These are phyloP conservation scores for Rhizophagus sp. DNA, from an alignment of 192 early-diverging fungal genomes.

Conservation along the genomic window DNA sequence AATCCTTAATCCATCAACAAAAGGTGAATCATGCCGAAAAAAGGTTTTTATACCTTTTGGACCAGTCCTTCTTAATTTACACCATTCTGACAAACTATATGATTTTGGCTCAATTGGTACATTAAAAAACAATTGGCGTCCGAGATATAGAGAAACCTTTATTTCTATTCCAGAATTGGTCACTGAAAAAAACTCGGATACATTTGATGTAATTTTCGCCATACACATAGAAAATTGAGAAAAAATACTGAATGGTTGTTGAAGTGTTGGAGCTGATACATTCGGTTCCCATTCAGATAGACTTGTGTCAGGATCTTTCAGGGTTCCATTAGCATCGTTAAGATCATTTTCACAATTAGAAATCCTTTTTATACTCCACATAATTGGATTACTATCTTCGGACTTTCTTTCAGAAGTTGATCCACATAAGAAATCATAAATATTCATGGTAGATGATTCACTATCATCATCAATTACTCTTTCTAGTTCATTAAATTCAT, in stretches of 20 bases:
- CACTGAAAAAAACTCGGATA: not conserved
- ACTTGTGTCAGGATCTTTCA: not conserved
- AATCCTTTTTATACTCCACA: no score
- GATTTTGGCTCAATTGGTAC: not conserved
- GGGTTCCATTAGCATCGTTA: not conserved
- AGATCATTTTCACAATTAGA: not conserved
- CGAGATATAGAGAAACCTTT: not conserved
- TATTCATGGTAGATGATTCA: not conserved
- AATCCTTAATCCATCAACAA: not conserved
- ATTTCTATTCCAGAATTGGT: not conserved
- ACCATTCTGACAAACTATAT: not conserved
- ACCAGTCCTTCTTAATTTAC: not conserved
- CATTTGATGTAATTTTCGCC: not conserved
- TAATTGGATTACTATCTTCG: not conserved
- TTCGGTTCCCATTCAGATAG: not conserved
- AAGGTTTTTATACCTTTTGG: not conserved
- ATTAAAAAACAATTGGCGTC: not conserved
- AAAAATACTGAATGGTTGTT: not conserved
- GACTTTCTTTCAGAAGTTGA: not conserved
- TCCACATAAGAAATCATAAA: not conserved
- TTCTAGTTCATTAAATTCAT: no score
- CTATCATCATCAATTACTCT: not conserved
- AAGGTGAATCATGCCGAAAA: not conserved
- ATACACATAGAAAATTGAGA: not conserved
- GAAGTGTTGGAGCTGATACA: not conserved